Evolutionary conservation across 1,284 basidiomycete genomes (phyloP).

Genomic region (Schizophyllum commune): DNA sequence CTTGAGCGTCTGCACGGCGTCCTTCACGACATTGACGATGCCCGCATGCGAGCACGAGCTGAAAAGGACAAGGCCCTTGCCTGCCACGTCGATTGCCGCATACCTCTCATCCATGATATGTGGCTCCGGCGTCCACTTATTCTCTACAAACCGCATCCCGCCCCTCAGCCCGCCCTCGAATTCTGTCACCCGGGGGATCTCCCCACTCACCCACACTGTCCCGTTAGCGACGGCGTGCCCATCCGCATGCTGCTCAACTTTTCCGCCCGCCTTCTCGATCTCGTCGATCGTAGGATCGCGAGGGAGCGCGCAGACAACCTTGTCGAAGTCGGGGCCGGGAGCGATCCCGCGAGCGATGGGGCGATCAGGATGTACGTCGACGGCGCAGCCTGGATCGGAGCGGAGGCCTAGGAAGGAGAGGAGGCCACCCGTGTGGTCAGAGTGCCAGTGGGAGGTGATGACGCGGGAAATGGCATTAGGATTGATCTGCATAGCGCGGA

Average conservation of each 20-base stretch:
- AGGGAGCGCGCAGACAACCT: slow-evolving; percentile 51
- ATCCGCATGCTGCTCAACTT: slow-evolving; percentile 45
- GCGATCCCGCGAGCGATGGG: slow-evolving; percentile 71
- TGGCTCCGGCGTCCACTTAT: slow-evolving; percentile 54
- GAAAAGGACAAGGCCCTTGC: slow-evolving; percentile 75
- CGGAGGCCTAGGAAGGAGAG: slow-evolving; percentile 51
- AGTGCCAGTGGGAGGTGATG: slow-evolving; percentile 77
- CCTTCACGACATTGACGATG: slow-evolving; percentile 73
- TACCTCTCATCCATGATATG: slow-evolving; percentile 80
- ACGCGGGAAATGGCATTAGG: slow-evolving; percentile 52
- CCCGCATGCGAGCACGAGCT: slow-evolving; percentile 84
- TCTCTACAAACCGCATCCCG: slow-evolving; percentile 48
- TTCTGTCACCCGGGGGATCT: slow-evolving; percentile 62
- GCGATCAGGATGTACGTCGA: slow-evolving; percentile 71
- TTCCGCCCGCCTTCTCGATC: slow-evolving; percentile 49
- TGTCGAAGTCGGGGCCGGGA: slow-evolving; percentile 47
- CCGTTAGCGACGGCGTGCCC: slow-evolving; percentile 56
- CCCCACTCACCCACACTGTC: slow-evolving; percentile 70
- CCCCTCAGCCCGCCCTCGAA: slow-evolving; percentile 66
- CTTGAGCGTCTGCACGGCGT: slow-evolving; percentile 51
- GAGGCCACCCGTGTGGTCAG: slow-evolving; percentile 73
- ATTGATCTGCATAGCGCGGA: slow-evolving; percentile 50
- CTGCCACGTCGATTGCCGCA: slow-evolving; percentile 64
- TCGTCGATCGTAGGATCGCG: slow-evolving; percentile 65
- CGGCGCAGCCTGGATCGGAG: slow-evolving; percentile 28